Base-by-base conservation (phyloP, 257 asterid genomes). In the Paulownia fortunei region DNA sequence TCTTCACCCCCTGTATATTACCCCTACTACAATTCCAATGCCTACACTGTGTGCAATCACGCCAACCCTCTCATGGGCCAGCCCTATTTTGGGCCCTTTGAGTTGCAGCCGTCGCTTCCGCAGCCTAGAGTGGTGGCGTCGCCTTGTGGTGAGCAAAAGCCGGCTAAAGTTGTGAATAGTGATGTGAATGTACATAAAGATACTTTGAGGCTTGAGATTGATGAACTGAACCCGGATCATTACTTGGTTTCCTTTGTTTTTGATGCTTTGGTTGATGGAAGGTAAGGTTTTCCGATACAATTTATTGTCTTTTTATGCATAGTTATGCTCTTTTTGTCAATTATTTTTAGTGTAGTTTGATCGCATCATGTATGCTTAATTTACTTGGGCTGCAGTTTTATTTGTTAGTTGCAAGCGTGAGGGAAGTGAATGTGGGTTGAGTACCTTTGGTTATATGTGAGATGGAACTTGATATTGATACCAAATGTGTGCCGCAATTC, bases 221-320 rank as follows among this genome's bases (percentile, higher is more conserved):
- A 94, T 72, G 92, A 81, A 76, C 64, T 27, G 70, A 52, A 82
- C 79, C 86, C 67, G 12, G 94, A 91, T 84, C 84, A 79, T 60
- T 91, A 87, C 81, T 78, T 94, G 91, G 89, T 94, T 73, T 80
- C 91, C 67, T 94, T 94, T 81, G 86, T 88, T 21, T 94, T 94
- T 56, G 99, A 94, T 88, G 99, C 99, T 60, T 41, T 91, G 83
- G 92, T 92, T 34, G 93, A 91, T 82, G 99, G 99, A 76, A 92
- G 98, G 99, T 94, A 82, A 67, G 74, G n/a, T 27, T 46, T 47
- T 41, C 62, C 7, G 44, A 1, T 56, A 30, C 63, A 56, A 8
- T 12, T 15, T 32, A 0, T 27, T 36, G 5, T 41, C 3, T 58
- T 77, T 58, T 68, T 11, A 7, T 46, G 37, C 44, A 26, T n/a